phyloP scores from a whole-genome alignment of 495 filamentous ascomycete genomes.

The Talaromyces stipitatus region DNA sequence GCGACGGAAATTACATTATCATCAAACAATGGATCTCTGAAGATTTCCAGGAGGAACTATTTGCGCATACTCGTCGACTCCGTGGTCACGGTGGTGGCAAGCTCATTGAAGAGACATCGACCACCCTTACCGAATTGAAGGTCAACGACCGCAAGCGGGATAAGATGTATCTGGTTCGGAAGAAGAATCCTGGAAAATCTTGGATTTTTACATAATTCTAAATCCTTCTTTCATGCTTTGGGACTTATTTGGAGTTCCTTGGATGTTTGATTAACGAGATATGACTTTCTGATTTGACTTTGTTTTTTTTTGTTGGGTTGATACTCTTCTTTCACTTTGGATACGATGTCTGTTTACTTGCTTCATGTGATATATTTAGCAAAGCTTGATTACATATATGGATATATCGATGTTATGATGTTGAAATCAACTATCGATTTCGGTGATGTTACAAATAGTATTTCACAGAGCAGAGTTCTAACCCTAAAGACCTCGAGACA shows the following conservation, averaged over 20 bases:
- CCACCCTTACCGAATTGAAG: constrained; percentile 38
- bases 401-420: background rate
- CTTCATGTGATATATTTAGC: background rate
- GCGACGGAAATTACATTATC: constrained; percentile 63
- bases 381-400: background rate
- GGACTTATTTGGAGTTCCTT: background rate
- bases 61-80: constrained; percentile 59
- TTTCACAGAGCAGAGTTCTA: background rate
- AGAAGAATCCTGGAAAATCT: constrained; percentile 41
- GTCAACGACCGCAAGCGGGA: constrained; percentile 46
- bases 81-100: constrained; percentile 51
- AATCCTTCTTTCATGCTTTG: constrained; percentile 4
- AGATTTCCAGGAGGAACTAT: constrained; percentile 64
- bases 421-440: background rate
- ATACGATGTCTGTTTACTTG: background rate
- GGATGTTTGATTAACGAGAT: constrained; percentile 5
- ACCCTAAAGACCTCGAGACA: background rate
- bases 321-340: background rate
- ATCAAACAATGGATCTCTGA: constrained; percentile 72
- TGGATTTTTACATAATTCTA: constrained; percentile 28
- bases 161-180: constrained; percentile 54
- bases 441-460: background rate
- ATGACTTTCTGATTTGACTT: constrained; percentile 12
- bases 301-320: constrained; percentile 19
- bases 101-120: constrained; percentile 33